Base-by-base conservation (phyloP, 441 rosid species). In the Macaranga tanarius region DNA sequence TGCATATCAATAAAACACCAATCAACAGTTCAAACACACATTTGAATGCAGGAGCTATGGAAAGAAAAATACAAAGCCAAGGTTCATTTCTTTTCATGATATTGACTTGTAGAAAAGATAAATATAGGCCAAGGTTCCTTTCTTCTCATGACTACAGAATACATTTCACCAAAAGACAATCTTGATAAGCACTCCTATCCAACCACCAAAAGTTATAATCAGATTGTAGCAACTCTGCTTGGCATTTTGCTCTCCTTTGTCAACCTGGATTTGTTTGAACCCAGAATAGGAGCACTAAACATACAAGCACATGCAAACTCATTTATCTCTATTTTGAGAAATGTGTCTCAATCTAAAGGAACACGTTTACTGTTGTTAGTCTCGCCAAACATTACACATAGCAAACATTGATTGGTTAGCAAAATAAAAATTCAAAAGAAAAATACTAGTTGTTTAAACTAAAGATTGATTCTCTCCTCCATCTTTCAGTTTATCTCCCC, bases 221-320 rank as follows among this genome's bases (percentile, higher is more conserved):
- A 25, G 15, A 44, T 44, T 69, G 42, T 44, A 60, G 20, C 13
- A 23, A 61, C 56, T 42, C 4, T 22, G 6, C 22, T 28, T 7
- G 58, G 51, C 40, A 70, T 47, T 70, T 28, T 45, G 44, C n/a
- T 31, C 47, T 48, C 51, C 23, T 16, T 31, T 20, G 17, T n/a
- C 45, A 69, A 62, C 47, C 47, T 42, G 26, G 22, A 31, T 45
- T 52, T 42, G 42, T 42, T 60, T 66, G 51, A 44, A 62, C 51
- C 19, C 72, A 22, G 42, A 57, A 68, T 38, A 22, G 12, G 15
- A 17, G 12, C 45, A 47, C 12, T 26, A 22, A 11, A 20, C 45
- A 51, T 20, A 26, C 38, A 20, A 11, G 60, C 47, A 19, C 22
- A 25, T 10, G 17, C 57, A 31, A 31, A 31, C 42, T 67, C 10